Base-by-base conservation (phyloP, 1,284 basidiomycete species). In the Neolentinus lepideus region DNA sequence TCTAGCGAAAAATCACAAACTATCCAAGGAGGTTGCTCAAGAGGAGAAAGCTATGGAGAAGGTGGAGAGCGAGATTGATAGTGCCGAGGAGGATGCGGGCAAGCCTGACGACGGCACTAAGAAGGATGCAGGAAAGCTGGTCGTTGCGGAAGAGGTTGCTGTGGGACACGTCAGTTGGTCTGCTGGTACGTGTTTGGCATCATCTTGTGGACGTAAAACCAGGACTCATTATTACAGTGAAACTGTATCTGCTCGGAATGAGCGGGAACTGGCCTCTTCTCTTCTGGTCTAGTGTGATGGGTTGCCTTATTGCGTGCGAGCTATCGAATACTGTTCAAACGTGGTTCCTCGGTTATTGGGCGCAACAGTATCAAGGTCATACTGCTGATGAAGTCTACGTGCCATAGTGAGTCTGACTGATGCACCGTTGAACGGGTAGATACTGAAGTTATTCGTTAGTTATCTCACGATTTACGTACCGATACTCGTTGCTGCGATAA, bases 81-180 rank as follows among this genome's bases (percentile, higher is more conserved):
- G 62, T 2, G 63, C 68, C 55, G 63, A 69, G n/a, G 67, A 70
- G 19, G 61, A 64, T 10, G 58, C 52, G 14, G 60, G 57, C 11
- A 59, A 58, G 52, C 16, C 33, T 14, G 56, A 58, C 22, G 61
- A 55, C 14, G n/a, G 31, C 11, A 31, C 43, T 8, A 64, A 67
- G 50, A 67, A 67, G 31, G 56, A 63, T 6, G 67, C 68, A 47
- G 78, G 79, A 0, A 80, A 81, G 60, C 69, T 85, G 1, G 72
- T 84, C 31, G 69, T 83, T 12, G 79, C 75, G 2, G 84, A 86
- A 62, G 84, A 86, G 66, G 74, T 82, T 53, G 74, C 77, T 2
- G 70, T 78, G 54, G 84, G 84, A 1, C 76, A 79, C 54, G 75
- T 84, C 3, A 73, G 80, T 52, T 76, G 76, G 71, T 56, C 64